Percentiles rank a stretch among this genome's conserved stretches.
Conservation (phyloP, 345 rosid genomes). For the Reutealis trisperma region DNA sequence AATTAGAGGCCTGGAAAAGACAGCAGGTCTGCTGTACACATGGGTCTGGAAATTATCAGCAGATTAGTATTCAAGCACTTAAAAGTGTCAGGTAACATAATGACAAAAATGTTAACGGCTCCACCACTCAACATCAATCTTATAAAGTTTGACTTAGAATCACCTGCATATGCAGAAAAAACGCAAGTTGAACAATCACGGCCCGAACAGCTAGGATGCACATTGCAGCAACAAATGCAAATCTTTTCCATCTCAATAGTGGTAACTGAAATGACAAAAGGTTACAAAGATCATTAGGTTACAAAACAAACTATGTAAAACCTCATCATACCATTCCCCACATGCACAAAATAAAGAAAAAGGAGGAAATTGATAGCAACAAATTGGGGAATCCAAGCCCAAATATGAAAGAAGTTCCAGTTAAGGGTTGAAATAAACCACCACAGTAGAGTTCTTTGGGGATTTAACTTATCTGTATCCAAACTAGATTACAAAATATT, state of each 20-base stretch:
- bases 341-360: neutral
- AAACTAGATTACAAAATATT: too few species aligned
- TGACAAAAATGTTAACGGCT: neutral
- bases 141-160: neutral
- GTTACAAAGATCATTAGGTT: slow-evolving; percentile 2
- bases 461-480: too few species aligned
- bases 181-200: slow-evolving; percentile 87
- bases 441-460: too few species aligned
- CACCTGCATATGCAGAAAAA: slow-evolving; percentile 91
- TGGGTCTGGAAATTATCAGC: slow-evolving; percentile 58
- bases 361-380: too few species aligned
- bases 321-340: neutral
- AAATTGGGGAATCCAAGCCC: too few species aligned
- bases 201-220: slow-evolving; percentile 96
- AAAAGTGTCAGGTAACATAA: neutral
- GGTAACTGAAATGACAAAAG: slow-evolving; percentile 62
- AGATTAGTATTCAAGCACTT: slow-evolving; percentile 16
- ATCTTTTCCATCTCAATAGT: slow-evolving; percentile 89
- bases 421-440: too few species aligned
- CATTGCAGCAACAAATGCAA: slow-evolving; percentile 89
- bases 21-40: slow-evolving; percentile 63
- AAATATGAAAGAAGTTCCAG: too few species aligned
- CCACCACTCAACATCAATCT: neutral
- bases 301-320: neutral
- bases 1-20: slow-evolving; percentile 70